Base-by-base conservation (phyloP, 257 asterid genomes). In the Solanum bukasovii region DNA sequence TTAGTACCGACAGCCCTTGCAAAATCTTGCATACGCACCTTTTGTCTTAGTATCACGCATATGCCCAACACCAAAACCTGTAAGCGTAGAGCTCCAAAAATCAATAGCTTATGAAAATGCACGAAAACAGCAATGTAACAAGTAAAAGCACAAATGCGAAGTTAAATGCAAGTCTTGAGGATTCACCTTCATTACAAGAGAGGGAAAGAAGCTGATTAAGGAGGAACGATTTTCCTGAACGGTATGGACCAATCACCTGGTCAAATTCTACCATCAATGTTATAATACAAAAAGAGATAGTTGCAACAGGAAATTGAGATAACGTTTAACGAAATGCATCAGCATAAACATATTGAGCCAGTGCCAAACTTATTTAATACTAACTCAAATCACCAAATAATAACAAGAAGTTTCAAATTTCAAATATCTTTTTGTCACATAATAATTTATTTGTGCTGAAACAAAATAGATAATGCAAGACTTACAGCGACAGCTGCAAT, bases 21-120 rank as follows among this genome's bases (percentile, higher is more conserved):
- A 79, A 65, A 90, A 88, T 27, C 38, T 29, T 70, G 65, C 44
- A 46, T 42, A 31, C 12, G 2, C 6, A 95, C 99, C 99, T 95
- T 97, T 97, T 75, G 99, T 97, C 92, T 96, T 94, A 72, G 99
- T 97, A 89, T 97, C 99, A 74, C 99, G 99, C 98, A 97, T 90
- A 90, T 97, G 99, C 75, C 99, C 99, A 90, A 97, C 99, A 71
- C 98, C 99, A 92, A 97, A 97, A 90, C 99, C 99, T 97, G 92
- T 88, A 90, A 90, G 56, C 21, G 74, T 89, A 87, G 61, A 59
- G 13, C 81, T 71, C 13, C 29, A 31, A 7, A 67, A 86, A 13
- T 86, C 44, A 86, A 61, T 29, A 5, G n/a, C 46, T 29, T 72
- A 86, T 21, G 84, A 33, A 75, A 75, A 70, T 33, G 72, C 84